Conservation (phyloP, 495 filamentous ascomycete genomes). For the Xylaria grammica region DNA sequence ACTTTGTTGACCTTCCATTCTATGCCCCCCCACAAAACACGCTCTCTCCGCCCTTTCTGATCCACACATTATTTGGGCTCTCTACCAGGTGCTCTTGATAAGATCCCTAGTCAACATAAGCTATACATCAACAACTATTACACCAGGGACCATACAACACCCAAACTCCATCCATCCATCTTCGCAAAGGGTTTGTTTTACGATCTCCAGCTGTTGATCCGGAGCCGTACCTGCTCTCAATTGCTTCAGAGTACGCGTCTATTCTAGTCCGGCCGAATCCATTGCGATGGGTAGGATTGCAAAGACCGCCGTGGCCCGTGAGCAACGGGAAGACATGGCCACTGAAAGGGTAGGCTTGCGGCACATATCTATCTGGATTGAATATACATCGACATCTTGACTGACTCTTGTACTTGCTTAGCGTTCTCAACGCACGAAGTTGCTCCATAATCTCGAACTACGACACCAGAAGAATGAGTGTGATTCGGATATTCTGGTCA, state of each 20-base stretch:
- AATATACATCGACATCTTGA: neutral
- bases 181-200: neutral
- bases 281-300: slow-evolving; percentile 29
- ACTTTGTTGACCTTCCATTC: slow-evolving; percentile 40
- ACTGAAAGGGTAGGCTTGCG: slow-evolving; percentile 43
- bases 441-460: slow-evolving; percentile 61
- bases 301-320: slow-evolving; percentile 31
- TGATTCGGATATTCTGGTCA: slow-evolving; percentile 63
- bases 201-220: no score
- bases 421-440: slow-evolving; percentile 37
- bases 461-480: slow-evolving; percentile 66
- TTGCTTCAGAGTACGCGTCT: slow-evolving; percentile 29
- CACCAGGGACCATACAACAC: neutral
- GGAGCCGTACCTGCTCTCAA: neutral
- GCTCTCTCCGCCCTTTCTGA: slow-evolving; percentile 20
- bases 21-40: slow-evolving; percentile 31
- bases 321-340: slow-evolving; percentile 47
- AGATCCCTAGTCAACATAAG: no score
- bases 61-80: neutral
- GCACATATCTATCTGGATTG: neutral
- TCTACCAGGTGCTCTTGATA: neutral
- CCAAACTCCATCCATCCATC: neutral
- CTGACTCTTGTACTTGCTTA: neutral
- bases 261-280: slow-evolving; percentile 27
- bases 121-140: slow-evolving; percentile 15